Evolutionary conservation across 2,329 filamentous ascomycete species (phyloP).

Genomic region (Ilyonectria sp.): DNA sequence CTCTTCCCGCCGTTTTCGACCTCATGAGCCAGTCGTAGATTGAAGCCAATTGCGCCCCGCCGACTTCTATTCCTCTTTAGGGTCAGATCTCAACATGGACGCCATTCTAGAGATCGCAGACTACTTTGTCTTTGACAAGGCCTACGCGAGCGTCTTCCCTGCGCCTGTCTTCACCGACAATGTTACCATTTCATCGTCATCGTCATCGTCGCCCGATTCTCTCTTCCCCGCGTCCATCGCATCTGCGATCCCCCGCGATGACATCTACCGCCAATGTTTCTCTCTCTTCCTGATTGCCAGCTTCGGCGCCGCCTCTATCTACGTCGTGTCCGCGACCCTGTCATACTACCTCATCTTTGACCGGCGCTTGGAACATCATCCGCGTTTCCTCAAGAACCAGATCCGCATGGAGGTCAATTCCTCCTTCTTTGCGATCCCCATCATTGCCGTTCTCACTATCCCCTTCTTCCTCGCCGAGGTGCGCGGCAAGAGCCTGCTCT

Average conservation of each 20-base stretch:
- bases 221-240: constrained; percentile 38
- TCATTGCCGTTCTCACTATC: constrained; percentile 61
- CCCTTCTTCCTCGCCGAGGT: constrained; percentile 64
- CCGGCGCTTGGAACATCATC: constrained; percentile 61
- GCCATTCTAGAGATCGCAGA: constrained; percentile 58
- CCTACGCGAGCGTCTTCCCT: constrained; percentile 57
- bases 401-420: constrained; percentile 60
- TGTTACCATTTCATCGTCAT: constrained; percentile 19
- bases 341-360: constrained; percentile 80
- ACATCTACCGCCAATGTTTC: constrained; percentile 57
- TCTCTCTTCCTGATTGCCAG: constrained; percentile 58
- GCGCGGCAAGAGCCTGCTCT: constrained; percentile 62
- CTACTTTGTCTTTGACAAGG: constrained; percentile 58
- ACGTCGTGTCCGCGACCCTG: constrained; percentile 78
- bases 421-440: constrained; percentile 59
- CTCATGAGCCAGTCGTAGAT: not conserved
- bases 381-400: constrained; percentile 64
- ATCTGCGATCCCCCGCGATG: constrained; percentile 58
- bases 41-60: not conserved
- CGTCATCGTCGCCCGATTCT: constrained; percentile 29
- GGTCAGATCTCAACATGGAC: constrained; percentile 52
- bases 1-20: not conserved
- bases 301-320: constrained; percentile 59
- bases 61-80: not conserved
- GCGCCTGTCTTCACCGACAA: constrained; percentile 31